Conservation (phyloP, 257 asterid genomes). For the Lycium ferocissimum region DNA sequence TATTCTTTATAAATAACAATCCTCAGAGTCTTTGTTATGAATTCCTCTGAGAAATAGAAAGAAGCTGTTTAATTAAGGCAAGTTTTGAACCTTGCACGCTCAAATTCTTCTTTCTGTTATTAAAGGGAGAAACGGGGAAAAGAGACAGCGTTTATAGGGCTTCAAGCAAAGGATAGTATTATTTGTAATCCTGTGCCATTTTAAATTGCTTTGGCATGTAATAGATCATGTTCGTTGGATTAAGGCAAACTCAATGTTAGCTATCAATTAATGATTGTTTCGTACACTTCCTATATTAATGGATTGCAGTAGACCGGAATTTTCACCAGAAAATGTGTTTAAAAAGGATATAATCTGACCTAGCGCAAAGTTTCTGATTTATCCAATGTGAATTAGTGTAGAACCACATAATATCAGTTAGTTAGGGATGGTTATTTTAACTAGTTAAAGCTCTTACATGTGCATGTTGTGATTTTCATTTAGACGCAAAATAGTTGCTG, state of each 20-base stretch:
- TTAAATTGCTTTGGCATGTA: not conserved
- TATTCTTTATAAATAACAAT: not conserved
- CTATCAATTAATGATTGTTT: not conserved
- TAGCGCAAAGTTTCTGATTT: not conserved
- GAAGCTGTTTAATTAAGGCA: not conserved
- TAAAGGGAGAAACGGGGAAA: not conserved
- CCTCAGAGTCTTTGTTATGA: not conserved
- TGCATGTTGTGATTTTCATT: constrained; percentile 9
- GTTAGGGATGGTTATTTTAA: constrained; percentile 7
- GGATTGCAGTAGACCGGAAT: too few species aligned
- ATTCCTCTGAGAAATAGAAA: not conserved
- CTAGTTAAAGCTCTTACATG: not conserved
- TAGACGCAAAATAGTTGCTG: constrained; percentile 6
- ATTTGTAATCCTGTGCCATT: not conserved
- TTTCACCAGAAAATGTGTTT: not conserved
- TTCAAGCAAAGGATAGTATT: not conserved
- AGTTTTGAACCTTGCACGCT: not conserved
- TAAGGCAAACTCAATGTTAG: not conserved
- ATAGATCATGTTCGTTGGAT: not conserved
- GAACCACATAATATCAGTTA: constrained; percentile 8
- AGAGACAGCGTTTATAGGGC: not conserved
- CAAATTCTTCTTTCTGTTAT: not conserved
- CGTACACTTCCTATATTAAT: not conserved
- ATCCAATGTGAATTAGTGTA: constrained; percentile 17
- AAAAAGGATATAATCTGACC: not conserved